phyloP scores from a whole-genome alignment of 2,329 filamentous ascomycete genomes.

The Drechslerella dactyloides region DNA sequence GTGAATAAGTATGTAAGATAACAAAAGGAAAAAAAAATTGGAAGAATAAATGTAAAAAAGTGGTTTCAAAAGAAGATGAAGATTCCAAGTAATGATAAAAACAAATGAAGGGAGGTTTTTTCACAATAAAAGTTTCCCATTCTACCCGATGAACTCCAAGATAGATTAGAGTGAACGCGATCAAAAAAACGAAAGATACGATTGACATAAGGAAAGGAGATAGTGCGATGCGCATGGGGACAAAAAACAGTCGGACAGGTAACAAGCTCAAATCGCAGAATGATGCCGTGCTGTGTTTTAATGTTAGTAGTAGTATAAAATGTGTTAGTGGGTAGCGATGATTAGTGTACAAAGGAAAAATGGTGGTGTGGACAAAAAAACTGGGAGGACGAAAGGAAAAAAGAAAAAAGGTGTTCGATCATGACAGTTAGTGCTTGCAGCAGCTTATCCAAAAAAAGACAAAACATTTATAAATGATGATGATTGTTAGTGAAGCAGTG shows the following conservation, averaged over 20 bases:
- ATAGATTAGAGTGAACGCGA: conserved; percentile 24
- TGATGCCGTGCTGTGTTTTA: conserved; percentile 25
- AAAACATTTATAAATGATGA: conserved; percentile 7
- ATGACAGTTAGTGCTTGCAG: conserved; percentile 14
- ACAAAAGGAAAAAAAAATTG: no score
- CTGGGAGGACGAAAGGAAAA: neutral
- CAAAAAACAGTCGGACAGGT: no score
- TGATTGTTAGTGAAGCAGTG: neutral
- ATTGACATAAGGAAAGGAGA: conserved; percentile 12
- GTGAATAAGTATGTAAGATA: no score
- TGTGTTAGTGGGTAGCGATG: conserved; percentile 22
- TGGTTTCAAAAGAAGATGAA: neutral
- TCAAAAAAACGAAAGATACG: conserved; percentile 1
- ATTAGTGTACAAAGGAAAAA: conserved; percentile 44
- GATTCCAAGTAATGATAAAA: conserved; percentile 7
- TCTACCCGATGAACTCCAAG: conserved; percentile 48
- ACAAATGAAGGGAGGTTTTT: conserved; percentile 19
- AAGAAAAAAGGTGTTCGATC: conserved; percentile 24
- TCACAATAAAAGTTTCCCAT: conserved; percentile 20
- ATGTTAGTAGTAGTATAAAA: neutral
- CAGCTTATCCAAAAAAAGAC: neutral
- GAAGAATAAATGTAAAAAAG: no score
- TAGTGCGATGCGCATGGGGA: no score
- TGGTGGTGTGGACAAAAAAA: conserved; percentile 11
- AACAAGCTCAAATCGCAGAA: conserved; percentile 5